A percentile compares a stretch with the other conserved stretches of the same genome.
Conservation (phyloP, 1,139 yeast species). For the Blastobotrys indianensis region DNA sequence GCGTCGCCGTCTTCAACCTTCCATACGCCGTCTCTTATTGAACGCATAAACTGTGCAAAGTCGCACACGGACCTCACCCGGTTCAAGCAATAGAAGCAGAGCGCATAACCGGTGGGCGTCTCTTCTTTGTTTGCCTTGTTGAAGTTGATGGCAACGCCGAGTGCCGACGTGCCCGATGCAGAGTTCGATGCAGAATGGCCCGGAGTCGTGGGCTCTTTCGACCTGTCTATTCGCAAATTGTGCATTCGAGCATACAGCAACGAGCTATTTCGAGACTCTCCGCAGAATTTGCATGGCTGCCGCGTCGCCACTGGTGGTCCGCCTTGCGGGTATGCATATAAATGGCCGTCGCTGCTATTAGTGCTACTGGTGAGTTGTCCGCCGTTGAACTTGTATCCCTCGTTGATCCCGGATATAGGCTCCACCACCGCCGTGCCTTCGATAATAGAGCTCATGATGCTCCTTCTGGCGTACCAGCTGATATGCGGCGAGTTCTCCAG, state of each 20-base stretch:
- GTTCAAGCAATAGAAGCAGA: constrained; percentile 77
- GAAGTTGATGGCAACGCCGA: constrained; percentile 10
- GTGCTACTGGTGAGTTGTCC: constrained; percentile 22
- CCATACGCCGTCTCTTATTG: constrained; percentile 53
- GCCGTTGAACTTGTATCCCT: constrained; percentile 33
- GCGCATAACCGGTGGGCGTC: constrained; percentile 45
- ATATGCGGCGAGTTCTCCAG: constrained; percentile 57
- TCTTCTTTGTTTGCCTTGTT: constrained; percentile 2
- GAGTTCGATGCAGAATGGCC: constrained; percentile 10
- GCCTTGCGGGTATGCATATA: constrained; percentile 39
- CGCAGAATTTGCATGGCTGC: constrained; percentile 76
- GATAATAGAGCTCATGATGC: constrained; percentile 58
- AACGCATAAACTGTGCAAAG: constrained; percentile 64
- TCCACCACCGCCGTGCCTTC: constrained; percentile 82
- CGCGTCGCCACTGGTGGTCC: constrained; percentile 68
- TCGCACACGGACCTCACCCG: constrained; percentile 78
- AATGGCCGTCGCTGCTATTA: constrained; percentile 7
- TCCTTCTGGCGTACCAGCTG: constrained; percentile 52
- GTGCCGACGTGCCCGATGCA: constrained; percentile 1
- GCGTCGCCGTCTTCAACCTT: constrained; percentile 38
- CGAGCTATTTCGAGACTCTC: constrained; percentile 62
- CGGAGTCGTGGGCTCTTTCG: constrained; percentile 23
- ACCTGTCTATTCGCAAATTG: constrained; percentile 43
- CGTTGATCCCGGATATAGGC: constrained; percentile 82
- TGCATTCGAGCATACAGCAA: constrained; percentile 75